A percentile compares a stretch with the other conserved stretches of the same genome.
Evolutionary conservation across 257 asterid species (phyloP).

Genomic region (Ajuga chamaepitys): DNA sequence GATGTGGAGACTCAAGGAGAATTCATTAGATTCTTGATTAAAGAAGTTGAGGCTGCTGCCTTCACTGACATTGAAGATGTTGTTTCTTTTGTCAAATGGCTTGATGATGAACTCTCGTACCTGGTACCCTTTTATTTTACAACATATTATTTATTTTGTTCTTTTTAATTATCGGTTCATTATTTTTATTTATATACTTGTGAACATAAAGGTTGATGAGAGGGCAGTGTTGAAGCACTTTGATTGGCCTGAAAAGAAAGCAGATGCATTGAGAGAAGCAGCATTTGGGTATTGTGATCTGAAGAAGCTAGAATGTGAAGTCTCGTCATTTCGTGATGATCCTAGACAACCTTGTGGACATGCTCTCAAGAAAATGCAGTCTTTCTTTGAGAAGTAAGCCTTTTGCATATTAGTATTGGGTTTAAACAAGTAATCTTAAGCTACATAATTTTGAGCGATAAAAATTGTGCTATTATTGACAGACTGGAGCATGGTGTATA

Average conservation of each 20-base stretch:
- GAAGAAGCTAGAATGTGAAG: slow-evolving; percentile 65
- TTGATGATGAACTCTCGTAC: slow-evolving; percentile 71
- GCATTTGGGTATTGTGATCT: slow-evolving; percentile 75
- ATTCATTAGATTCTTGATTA: slow-evolving; percentile 61
- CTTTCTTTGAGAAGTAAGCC: slow-evolving; percentile 49
- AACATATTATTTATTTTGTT: neutral
- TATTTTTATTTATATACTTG: neutral
- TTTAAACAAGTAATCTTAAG: neutral
- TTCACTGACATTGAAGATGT: slow-evolving; percentile 82
- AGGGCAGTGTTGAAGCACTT: slow-evolving; percentile 90
- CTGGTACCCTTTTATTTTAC: slow-evolving; percentile 30
- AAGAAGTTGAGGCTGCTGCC: slow-evolving; percentile 66
- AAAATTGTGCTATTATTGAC: neutral
- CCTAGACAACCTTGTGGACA: slow-evolving; percentile 49
- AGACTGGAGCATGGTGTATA: slow-evolving; percentile 76
- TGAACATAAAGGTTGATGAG: slow-evolving; percentile 51
- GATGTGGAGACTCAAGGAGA: slow-evolving; percentile 81
- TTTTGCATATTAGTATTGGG: neutral
- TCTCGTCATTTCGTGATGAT: slow-evolving; percentile 48
- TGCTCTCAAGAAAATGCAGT: slow-evolving; percentile 65
- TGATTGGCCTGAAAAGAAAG: slow-evolving; percentile 84
- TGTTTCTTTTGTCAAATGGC: slow-evolving; percentile 76
- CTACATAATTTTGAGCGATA: neutral
- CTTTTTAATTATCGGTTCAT: neutral
- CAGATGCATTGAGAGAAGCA: slow-evolving; percentile 85